Evolutionary conservation across 805 yeast species (phyloP), one percentile per base, ranked within the genome.

Genomic region (Myxozyma kluyveri): DNA sequence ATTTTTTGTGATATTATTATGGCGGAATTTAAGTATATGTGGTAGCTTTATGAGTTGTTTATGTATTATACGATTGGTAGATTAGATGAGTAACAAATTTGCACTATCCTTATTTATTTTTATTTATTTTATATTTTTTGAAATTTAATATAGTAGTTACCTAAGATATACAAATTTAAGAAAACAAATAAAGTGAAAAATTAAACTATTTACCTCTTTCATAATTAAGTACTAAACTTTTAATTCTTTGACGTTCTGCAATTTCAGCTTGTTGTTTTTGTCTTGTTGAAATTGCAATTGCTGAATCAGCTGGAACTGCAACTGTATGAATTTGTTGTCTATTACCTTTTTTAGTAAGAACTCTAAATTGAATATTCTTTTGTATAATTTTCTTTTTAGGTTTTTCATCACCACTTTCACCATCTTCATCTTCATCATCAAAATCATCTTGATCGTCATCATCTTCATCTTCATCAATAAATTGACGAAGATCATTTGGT

Each of bases 241-340:
- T 60, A 32, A 60, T 54, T n/a, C 46, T 48, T 40, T 57, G 54
- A 17, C 58, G 44, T 37, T 60, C 63, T 37, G 47, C 53, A 26
- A 49, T 42, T 22, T 52, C 57, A 35, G 54, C 60, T 36, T 59
- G 54, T 27, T 54, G 58, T 46, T 57, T 60, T 44, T 39, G 39
- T 31, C 57, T 48, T 21, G 62, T 51, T 5, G 63, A 50, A 9
- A 57, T 35, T n/a, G 61, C 63, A 9, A 60, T 46, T 17, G 56
- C 46, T 2, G 63, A 60, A 37, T 60, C 44, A 3, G 54, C 57
- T 6, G 63, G 63, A 1, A 60, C 47, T 4, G 46, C 60, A 6
- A 60, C 52, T 6, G 47, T 37, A 18, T 54, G 57, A 1, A 59
- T 41, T 44, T 42, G 55, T 42, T 56, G 57, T 24, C 56, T 33